A percentile compares a stretch with the other conserved stretches of the same genome.
These are phyloP conservation scores for Aspergillus coremiiformis DNA, from an alignment of 495 filamentous ascomycete genomes.

Conservation along the genomic window DNA sequence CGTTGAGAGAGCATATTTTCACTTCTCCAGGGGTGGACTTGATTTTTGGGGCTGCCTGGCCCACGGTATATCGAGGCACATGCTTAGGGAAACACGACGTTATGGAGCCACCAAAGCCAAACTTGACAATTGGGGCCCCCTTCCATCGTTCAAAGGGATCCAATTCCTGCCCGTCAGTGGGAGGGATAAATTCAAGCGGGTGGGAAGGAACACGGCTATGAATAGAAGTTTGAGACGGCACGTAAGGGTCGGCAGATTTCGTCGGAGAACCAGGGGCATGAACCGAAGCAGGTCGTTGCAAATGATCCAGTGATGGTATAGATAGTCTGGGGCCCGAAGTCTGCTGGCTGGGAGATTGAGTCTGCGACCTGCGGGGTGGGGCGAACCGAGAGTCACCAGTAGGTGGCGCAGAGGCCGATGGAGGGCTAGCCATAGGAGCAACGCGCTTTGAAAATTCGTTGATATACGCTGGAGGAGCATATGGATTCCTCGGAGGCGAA, in stretches of 20 bases:
- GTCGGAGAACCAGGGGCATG: slow-evolving; percentile 48
- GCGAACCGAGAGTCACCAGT: slow-evolving; percentile 26
- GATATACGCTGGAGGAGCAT: slow-evolving; percentile 41
- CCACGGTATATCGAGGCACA: slow-evolving; percentile 76
- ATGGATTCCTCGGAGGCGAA: slow-evolving; percentile 29
- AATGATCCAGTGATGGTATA: slow-evolving; percentile 43
- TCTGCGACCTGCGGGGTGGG: slow-evolving; percentile 69
- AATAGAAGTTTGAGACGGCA: slow-evolving; percentile 21
- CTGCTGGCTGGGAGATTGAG: slow-evolving; percentile 67
- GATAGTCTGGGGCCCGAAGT: slow-evolving; percentile 45
- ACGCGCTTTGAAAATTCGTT: slow-evolving; percentile 46
- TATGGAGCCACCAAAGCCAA: slow-evolving; percentile 79
- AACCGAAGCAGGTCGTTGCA: slow-evolving; percentile 63
- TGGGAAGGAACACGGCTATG: slow-evolving; percentile 35
- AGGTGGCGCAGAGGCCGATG: slow-evolving; percentile 22
- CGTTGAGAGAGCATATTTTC: slow-evolving; percentile 61
- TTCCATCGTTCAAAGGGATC: slow-evolving; percentile 86
- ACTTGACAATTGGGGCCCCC: slow-evolving; percentile 75
- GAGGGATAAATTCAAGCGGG: slow-evolving; percentile 49
- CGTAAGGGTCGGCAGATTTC: slow-evolving; percentile 31
- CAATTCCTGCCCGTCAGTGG: slow-evolving; percentile 69
- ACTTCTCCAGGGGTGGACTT: slow-evolving; percentile 81
- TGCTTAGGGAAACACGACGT: slow-evolving; percentile 84
- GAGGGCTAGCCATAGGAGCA: slow-evolving; percentile 36
- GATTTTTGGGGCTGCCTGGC: slow-evolving; percentile 63